Evolutionary conservation across 495 filamentous ascomycete species (phyloP).

Genomic region (Aspergillus ellipticus): DNA sequence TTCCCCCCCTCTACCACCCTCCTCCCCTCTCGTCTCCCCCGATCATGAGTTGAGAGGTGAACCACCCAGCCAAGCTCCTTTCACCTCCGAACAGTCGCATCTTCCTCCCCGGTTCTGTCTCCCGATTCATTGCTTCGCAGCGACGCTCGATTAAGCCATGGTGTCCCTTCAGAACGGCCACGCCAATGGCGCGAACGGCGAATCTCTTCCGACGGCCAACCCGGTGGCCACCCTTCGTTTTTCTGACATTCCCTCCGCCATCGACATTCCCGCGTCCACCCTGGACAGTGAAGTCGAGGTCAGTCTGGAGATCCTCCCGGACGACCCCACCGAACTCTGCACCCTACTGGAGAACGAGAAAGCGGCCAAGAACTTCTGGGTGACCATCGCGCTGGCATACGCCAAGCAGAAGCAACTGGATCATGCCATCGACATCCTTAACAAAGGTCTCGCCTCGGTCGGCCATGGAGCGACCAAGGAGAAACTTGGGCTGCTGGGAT

Average conservation of each 20-base stretch:
- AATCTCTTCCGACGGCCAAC: constrained; percentile 20
- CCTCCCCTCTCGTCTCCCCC: constrained; percentile 5
- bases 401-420: constrained; percentile 91
- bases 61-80: constrained; percentile 7
- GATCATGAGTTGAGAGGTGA: constrained; percentile 38
- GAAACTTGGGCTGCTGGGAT: constrained; percentile 76
- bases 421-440: constrained; percentile 89
- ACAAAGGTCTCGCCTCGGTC: constrained; percentile 74
- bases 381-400: constrained; percentile 94
- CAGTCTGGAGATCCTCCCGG: constrained; percentile 80
- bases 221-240: constrained; percentile 55
- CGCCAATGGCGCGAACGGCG: constrained; percentile 46
- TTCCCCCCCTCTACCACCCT: neutral
- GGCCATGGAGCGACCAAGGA: constrained; percentile 70
- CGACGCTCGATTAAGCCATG: constrained; percentile 36
- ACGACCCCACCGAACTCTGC: constrained; percentile 94
- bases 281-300: constrained; percentile 89
- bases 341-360: constrained; percentile 88
- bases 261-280: constrained; percentile 83
- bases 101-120: constrained; percentile 9
- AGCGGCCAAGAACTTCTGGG: constrained; percentile 85
- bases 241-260: constrained; percentile 79
- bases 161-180: constrained; percentile 52
- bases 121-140: constrained; percentile 1
- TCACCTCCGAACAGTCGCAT: constrained; percentile 13